phyloP scores from a whole-genome alignment of 106 monocot genomes.

The Narthecium ossifragum region DNA sequence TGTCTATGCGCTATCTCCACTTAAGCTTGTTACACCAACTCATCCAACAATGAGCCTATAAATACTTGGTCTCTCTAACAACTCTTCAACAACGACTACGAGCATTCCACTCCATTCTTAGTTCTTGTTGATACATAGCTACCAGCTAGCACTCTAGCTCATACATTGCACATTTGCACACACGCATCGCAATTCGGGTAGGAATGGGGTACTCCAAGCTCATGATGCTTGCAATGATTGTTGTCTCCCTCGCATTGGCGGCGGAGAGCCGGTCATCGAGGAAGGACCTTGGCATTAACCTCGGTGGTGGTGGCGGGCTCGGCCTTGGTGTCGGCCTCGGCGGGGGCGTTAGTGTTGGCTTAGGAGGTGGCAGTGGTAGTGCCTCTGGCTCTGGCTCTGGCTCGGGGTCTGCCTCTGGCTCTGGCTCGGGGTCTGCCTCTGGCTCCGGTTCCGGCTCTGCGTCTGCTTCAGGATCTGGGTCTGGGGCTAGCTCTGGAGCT shows the following conservation, averaged over 20 bases:
- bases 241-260: constrained; percentile 1
- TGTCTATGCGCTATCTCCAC: too few species aligned
- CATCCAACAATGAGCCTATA: neutral
- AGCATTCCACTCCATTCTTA: neutral
- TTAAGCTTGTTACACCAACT: too few species aligned
- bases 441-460: constrained; percentile 1
- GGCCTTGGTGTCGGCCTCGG: constrained; percentile 5
- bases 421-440: constrained; percentile 1
- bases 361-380: neutral
- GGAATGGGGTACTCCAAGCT: neutral
- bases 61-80: too few species aligned
- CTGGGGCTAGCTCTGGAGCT: constrained; percentile 6
- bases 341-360: neutral
- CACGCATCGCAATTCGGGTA: too few species aligned
- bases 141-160: too few species aligned
- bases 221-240: neutral
- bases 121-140: neutral
- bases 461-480: constrained; percentile 1
- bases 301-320: neutral
- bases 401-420: constrained; percentile 10
- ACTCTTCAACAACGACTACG: too few species aligned
- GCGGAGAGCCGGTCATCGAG: constrained; percentile 12
- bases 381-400: constrained; percentile 13
- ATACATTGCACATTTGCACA: too few species aligned
- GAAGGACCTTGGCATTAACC: constrained; percentile 6